A percentile compares a stretch with the other conserved stretches of the same genome.
phyloP scores from a whole-genome alignment of 2,329 filamentous ascomycete genomes.

The Penicillium corylophilum region DNA sequence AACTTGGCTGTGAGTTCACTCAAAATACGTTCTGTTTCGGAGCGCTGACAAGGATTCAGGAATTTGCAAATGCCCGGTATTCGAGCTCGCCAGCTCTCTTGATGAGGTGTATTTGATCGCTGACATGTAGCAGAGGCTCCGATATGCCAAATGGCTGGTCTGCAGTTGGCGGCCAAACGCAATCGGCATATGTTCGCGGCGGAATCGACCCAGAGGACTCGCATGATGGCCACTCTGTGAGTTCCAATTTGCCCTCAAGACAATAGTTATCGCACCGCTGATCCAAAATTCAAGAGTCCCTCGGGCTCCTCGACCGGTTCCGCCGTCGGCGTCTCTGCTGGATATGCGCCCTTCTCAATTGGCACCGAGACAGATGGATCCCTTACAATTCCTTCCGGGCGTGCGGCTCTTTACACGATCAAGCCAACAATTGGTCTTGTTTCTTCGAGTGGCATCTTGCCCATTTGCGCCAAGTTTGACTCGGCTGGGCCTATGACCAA shows the following conservation, averaged over 20 bases:
- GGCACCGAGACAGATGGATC: slow-evolving; percentile 38
- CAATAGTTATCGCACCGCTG: neutral
- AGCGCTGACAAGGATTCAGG: neutral
- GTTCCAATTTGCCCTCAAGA: neutral
- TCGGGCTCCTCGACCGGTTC: slow-evolving; percentile 38
- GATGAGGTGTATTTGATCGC: neutral
- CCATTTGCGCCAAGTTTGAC: slow-evolving; percentile 19
- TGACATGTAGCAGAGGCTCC: slow-evolving; percentile 5
- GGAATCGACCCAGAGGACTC: slow-evolving; percentile 22
- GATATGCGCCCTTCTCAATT: slow-evolving; percentile 32
- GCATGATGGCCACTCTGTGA: slow-evolving; percentile 19
- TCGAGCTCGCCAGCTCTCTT: neutral
- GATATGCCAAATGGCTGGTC: slow-evolving; percentile 25
- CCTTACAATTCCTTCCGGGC: slow-evolving; percentile 30
- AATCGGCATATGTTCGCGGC: slow-evolving; percentile 26
- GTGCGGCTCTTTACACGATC: slow-evolving; percentile 35
- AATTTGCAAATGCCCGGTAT: slow-evolving; percentile 10
- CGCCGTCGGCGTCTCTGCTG: slow-evolving; percentile 32
- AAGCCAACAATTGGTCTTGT: slow-evolving; percentile 33
- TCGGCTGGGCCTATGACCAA: slow-evolving; percentile 17
- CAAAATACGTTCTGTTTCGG: no score
- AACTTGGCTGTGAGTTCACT: slow-evolving; percentile 31
- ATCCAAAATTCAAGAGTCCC: slow-evolving; percentile 12
- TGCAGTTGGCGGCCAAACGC: slow-evolving; percentile 26
- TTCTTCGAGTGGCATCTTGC: slow-evolving; percentile 30